These are phyloP conservation scores for Ceratopteris richardii DNA, from an alignment of 75 land plant species.

Conservation along the genomic window DNA sequence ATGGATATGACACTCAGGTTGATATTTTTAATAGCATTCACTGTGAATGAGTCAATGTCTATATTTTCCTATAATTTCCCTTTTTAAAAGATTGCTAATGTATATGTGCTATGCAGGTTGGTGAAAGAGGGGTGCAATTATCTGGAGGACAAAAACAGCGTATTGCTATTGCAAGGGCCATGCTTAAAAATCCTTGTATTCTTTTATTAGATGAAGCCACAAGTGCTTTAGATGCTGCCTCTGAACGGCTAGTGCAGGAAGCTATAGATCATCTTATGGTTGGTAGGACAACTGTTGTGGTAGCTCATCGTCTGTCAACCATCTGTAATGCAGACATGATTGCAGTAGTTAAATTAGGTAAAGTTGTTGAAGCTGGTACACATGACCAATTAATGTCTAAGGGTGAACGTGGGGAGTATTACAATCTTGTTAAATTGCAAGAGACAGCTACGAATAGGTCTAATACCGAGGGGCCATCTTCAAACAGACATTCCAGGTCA, in stretches of 20 bases:
- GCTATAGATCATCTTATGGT: slow-evolving; percentile 92
- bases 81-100: no score
- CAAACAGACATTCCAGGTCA: neutral
- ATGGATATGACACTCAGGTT: slow-evolving; percentile 89
- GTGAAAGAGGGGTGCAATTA: slow-evolving; percentile 81
- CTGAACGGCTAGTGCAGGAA: slow-evolving; percentile 85
- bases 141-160: slow-evolving; percentile 96
- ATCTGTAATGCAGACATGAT: slow-evolving; percentile 80
- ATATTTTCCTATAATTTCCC: neutral
- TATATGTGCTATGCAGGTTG: slow-evolving; percentile 58
- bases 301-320: slow-evolving; percentile 83
- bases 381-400: slow-evolving; percentile 72
- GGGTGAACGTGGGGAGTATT: slow-evolving; percentile 47
- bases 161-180: slow-evolving; percentile 84
- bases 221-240: slow-evolving; percentile 83
- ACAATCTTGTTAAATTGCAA: slow-evolving; percentile 61
- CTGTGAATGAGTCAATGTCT: neutral
- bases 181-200: slow-evolving; percentile 81
- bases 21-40: neutral
- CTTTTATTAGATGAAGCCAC: slow-evolving; percentile 92
- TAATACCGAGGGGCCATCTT: neutral
- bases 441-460: slow-evolving; percentile 29
- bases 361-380: slow-evolving; percentile 73
- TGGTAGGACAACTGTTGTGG: slow-evolving; percentile 79
- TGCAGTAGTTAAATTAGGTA: slow-evolving; percentile 72